Percentiles rank a stretch among this genome's conserved stretches.
These are phyloP conservation scores for Exophiala bonariae DNA, from an alignment of 2,329 filamentous ascomycete genomes.

Conservation along the genomic window DNA sequence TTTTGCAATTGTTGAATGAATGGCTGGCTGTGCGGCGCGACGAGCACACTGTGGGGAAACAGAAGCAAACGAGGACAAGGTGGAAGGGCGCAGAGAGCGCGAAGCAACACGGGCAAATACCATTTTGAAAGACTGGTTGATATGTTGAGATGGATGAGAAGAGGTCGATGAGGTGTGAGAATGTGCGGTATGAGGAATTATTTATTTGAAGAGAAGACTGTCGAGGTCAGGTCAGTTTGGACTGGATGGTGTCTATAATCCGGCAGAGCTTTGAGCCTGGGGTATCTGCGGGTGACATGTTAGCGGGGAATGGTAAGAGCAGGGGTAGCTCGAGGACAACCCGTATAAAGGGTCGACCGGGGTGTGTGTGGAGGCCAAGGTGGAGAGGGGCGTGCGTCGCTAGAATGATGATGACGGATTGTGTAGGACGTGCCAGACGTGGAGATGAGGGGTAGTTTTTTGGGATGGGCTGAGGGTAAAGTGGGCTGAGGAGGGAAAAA, in stretches of 20 bases:
- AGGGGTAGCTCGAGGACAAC: not conserved
- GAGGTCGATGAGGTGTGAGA: slow-evolving; percentile 5
- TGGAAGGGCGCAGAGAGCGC: slow-evolving; percentile 55
- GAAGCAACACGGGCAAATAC: slow-evolving; percentile 65
- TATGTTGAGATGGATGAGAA: slow-evolving; percentile 7
- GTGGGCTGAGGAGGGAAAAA: not conserved
- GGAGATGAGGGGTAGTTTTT: not conserved
- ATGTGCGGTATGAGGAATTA: slow-evolving; percentile 13
- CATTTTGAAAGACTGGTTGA: slow-evolving; percentile 45
- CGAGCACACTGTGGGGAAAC: slow-evolving; percentile 44
- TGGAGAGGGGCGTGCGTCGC: slow-evolving; percentile 1
- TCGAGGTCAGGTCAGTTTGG: not conserved
- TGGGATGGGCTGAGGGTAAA: too few species aligned
- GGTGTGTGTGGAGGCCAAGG: slow-evolving; percentile 19
- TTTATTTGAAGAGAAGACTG: slow-evolving; percentile 7
- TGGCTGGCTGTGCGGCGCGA: slow-evolving; percentile 38
- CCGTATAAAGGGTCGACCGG: slow-evolving; percentile 11
- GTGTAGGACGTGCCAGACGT: not conserved
- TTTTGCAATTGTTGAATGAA: slow-evolving; percentile 23
- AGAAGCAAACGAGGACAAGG: slow-evolving; percentile 37
- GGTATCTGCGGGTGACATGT: slow-evolving; percentile 2
- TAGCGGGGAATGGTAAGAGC: slow-evolving; percentile 2
- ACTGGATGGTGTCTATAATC: not conserved
- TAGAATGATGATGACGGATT: not conserved
- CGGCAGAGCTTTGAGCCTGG: slow-evolving; percentile 26